Conservation (phyloP, 805 yeast genomes). For the Myxozyma neotropica region DNA sequence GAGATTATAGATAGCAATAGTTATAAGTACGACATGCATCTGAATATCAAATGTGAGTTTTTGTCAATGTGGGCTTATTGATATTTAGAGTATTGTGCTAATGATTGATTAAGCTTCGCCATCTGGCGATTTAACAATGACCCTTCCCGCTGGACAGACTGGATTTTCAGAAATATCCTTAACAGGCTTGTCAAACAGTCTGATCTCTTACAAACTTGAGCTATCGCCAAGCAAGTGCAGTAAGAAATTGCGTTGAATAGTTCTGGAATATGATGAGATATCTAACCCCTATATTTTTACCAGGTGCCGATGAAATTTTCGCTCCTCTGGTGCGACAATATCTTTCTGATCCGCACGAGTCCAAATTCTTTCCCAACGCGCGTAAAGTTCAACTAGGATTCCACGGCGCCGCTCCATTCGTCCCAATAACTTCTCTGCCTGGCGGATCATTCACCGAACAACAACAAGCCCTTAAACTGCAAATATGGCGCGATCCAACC, state of each 20-base stretch:
- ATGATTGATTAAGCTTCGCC: slow-evolving; percentile 19
- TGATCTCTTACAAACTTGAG: slow-evolving; percentile 55
- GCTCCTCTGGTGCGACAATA: slow-evolving; percentile 71
- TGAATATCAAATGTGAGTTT: slow-evolving; percentile 6
- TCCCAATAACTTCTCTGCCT: slow-evolving; percentile 46
- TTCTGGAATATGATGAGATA: too few relatives aligned
- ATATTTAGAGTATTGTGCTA: not conserved
- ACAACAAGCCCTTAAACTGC: slow-evolving; percentile 37
- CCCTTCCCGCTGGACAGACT: slow-evolving; percentile 50
- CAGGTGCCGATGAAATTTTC: slow-evolving; percentile 42
- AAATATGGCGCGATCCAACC: slow-evolving; percentile 40
- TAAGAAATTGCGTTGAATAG: not conserved
- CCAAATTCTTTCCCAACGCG: slow-evolving; percentile 73
- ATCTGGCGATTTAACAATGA: slow-evolving; percentile 39
- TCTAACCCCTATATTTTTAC: not conserved
- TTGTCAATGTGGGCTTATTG: too few relatives aligned
- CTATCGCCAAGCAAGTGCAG: slow-evolving; percentile 13
- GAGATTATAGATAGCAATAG: slow-evolving; percentile 34
- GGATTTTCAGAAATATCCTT: slow-evolving; percentile 52
- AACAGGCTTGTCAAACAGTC: slow-evolving; percentile 62
- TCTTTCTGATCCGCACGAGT: slow-evolving; percentile 65
- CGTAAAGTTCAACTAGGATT: slow-evolving; percentile 46
- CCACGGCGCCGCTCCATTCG: slow-evolving; percentile 72
- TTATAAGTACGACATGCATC: slow-evolving; percentile 35
- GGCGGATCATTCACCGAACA: not conserved